Evolutionary conservation across 2,329 filamentous ascomycete genomes (phyloP), one percentile per base, ranked within the genome.

Genomic region (Fusarium abutilonis): DNA sequence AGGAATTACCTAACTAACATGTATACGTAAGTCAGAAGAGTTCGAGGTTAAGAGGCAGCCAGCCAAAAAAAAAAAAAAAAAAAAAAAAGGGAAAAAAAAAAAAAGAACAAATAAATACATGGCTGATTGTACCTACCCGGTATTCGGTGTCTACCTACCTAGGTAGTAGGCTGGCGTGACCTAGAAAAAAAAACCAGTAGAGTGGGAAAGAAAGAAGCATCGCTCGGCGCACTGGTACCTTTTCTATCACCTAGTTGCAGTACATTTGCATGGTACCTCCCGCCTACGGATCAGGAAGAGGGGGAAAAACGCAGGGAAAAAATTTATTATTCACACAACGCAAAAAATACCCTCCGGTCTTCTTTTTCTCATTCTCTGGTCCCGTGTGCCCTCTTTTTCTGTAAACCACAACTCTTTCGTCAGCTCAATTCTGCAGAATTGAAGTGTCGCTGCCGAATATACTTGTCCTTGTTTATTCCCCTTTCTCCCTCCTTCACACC

Each of bases 291-390:
- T 60, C 56, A 47, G 42, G 62, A 68, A 69, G 61, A 60, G 63
- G 63, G 66, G 67, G 63, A 62, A 64, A 64, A 69, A 67, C 50
- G 42, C 46, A 64, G 72, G 70, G 74, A 34, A 76, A 72, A 76
- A 77, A 77, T 77, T 64, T 61, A 75, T 76, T 76, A 70, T 74
- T 75, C 75, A 74, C 75, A 76, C 71, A 77, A 76, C 69, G 72
- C 69, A 73, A 75, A 74, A 73, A 74, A 71, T 70, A 74, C 70
- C 70, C 70, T 73, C 66, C 67, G 70, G 53, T 63, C 60, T 68
- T 64, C 60, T 56, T 71, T 73, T 74, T 67, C 64, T 64, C 62
- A 53, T 64, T 55, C 48, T 41, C 56, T 56, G 56, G 68, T 68
- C 54, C 56, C 60, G 63, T 70, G 68, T 70, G 66, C 67, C 67